Base-by-base conservation (phyloP, 192 early-diverging fungal species). In the Umbelopsis ramanniana region DNA sequence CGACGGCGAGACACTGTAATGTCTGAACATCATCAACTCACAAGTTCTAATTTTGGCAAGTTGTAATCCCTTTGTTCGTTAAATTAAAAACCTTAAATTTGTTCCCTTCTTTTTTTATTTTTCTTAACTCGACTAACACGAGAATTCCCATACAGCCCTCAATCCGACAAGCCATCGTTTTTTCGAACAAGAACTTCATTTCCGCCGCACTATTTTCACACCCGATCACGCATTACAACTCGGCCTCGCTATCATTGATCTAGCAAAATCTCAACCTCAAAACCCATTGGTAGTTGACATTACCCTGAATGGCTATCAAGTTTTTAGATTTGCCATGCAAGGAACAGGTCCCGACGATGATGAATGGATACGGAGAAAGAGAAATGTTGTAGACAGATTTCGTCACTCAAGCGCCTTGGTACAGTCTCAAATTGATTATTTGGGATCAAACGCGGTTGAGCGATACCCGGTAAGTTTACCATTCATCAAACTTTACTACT, bases 321-420 rank as follows among this genome's bases (percentile, higher is more conserved):
- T 88, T 12, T 88, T 88, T 68, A 83, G 79, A 19, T 83, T 83
- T 71, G 78, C 87, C 10, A 88, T 88, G 87, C 68, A 74, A 35
- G 87, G 87, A 66, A 81, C 76, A 7, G 55, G 70, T 21, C 63
- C 70, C n/a, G 69, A 77, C 53, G 54, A 72, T 52, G 68, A 72
- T 43, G 72, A 71, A 33, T 76, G 75, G 77, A 67, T 76, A 29
- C 37, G 46, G 19, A 52, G 71, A 2, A 67, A 79, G 33, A 26
- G 55, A 19, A 50, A 63, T 26, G 57, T 63, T 10, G 57, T 63
- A 12, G 57, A 63, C 4, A 26, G 57, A 2, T 63, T 35, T 63
- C 57, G 57, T 19, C 57, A 63, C 33, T 63, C 57, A 14, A 63
- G 57, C 15, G 57, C 57, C 26, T 26, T 63, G 19, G 57, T 63